Base-by-base conservation (phyloP, 2,329 filamentous ascomycete species). In the Fusarium nematophilum region DNA sequence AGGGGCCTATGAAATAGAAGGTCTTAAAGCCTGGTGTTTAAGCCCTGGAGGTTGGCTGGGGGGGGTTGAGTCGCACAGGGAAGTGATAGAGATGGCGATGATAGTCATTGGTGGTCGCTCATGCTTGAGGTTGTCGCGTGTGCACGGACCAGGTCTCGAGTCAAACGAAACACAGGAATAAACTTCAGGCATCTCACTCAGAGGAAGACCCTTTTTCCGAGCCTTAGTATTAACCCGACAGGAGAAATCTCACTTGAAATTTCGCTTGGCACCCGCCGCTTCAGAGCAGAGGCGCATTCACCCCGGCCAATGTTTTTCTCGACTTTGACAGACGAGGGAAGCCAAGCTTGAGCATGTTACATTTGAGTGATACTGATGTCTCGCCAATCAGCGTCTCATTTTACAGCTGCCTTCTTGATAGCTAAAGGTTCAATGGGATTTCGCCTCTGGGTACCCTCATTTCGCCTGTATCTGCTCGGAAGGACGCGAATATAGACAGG, bases 71-170 rank as follows among this genome's bases (percentile, higher is more conserved):
- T 33, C 40, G 31, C 18, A 31, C 23, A 30, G 42, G 21, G 38
- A 23, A 50, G 29, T 36, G 40, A 60, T 60, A 50, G 52, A 50
- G 62, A 57, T 58, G 50, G 64, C 57, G 34, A 56, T 52, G 50
- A 46, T 52, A 57, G 44, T 57, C 48, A 62, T 64, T 42, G 60
- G 61, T 64, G 45, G 52, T 64, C 46, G 57, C 38, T 17, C 37
- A 54, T 62, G 60, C 37, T 34, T 61, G 52, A 64, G 42, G 61
- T 64, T 64, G 61, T 64, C 61, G 61, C 61, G 61, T 64, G 46
- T 37, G 61, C 61, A 64, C 61, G 60, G 61, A 31, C 61, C 61
- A 64, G 13, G 17, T 39, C 27, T 23, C 23, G 45, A 49, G 33
- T 46, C 29, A 51, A 50, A 64, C 53, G 44, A 60, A 56, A 59